phyloP scores from a whole-genome alignment of 352 stramenopile genomes.

The Phytophthora idaei region DNA sequence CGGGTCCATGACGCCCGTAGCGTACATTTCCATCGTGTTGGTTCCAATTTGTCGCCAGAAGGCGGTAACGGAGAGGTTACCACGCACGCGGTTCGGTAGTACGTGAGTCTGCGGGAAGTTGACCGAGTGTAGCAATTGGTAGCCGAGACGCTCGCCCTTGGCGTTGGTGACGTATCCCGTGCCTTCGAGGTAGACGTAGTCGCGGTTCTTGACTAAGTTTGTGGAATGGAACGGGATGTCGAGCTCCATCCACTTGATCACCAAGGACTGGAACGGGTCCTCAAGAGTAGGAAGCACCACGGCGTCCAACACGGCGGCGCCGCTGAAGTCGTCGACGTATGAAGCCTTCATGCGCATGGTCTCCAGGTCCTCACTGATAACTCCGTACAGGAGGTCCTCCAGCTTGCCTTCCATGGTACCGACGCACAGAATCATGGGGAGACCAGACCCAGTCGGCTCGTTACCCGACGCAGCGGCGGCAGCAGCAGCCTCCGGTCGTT shows the following conservation, averaged over 20 bases:
- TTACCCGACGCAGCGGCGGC: neutral
- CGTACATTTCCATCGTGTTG: slow-evolving; percentile 30
- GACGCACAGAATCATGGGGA: slow-evolving; percentile 46
- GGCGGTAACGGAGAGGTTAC: slow-evolving; percentile 46
- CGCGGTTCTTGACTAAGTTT: slow-evolving; percentile 53
- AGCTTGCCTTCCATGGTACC: slow-evolving; percentile 47
- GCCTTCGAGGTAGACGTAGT: slow-evolving; percentile 61
- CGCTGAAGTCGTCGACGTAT: too few species aligned
- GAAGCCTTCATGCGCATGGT: slow-evolving; percentile 54
- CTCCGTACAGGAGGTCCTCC: slow-evolving; percentile 60
- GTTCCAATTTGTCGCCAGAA: slow-evolving; percentile 37
- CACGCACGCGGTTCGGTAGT: slow-evolving; percentile 37
- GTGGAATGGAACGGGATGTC: slow-evolving; percentile 32
- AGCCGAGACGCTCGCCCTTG: slow-evolving; percentile 53
- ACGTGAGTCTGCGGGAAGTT: slow-evolving; percentile 36
- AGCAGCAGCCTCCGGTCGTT: slow-evolving; percentile 11
- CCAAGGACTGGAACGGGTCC: slow-evolving; percentile 44
- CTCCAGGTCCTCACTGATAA: slow-evolving; percentile 42
- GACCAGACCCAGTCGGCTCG: slow-evolving; percentile 9
- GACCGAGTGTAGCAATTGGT: slow-evolving; percentile 61
- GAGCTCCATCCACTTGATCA: slow-evolving; percentile 50
- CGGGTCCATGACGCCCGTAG: slow-evolving; percentile 23
- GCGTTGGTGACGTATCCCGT: slow-evolving; percentile 40
- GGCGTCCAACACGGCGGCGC: slow-evolving; percentile 1
- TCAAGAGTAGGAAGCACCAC: slow-evolving; percentile 35